These are phyloP conservation scores for Chloroidium sp. DNA, from an alignment of 163 green algal genomes.

Conservation along the genomic window DNA sequence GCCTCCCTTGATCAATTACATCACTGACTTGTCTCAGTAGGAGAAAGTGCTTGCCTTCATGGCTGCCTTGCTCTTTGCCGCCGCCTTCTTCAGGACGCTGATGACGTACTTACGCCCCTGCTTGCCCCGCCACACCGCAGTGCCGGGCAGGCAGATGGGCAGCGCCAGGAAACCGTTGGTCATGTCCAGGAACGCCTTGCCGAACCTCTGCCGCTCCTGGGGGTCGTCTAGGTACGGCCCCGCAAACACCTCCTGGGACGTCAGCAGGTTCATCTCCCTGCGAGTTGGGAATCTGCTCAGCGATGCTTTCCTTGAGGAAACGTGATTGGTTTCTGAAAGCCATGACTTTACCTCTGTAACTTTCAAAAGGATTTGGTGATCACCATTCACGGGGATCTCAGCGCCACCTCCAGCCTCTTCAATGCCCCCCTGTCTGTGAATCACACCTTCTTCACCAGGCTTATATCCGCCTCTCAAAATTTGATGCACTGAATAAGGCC, in stretches of 20 bases:
- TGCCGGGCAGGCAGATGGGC: conserved; percentile 70
- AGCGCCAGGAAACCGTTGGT: conserved; percentile 57
- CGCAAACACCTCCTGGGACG: conserved; percentile 72
- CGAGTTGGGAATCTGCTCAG: not conserved
- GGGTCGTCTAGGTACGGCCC: conserved; percentile 72
- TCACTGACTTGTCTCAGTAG: not conserved
- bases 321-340: no score
- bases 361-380: no score
- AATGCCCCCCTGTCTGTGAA: no score
- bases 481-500: no score
- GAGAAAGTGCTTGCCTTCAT: conserved; percentile 31
- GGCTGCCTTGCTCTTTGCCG: conserved; percentile 37
- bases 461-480: no score
- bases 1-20: not conserved
- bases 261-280: conserved; percentile 69
- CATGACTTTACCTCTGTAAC: no score
- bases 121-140: conserved; percentile 59
- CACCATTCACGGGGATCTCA: not conserved
- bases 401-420: not conserved
- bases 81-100: conserved; percentile 43
- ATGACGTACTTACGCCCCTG: conserved; percentile 52
- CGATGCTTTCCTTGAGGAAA: no score
- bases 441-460: no score
- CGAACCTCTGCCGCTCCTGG: conserved; percentile 47
- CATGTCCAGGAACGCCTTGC: conserved; percentile 58